phyloP scores from a whole-genome alignment of 2,329 filamentous ascomycete genomes.

The Ophiobolus disseminans region DNA sequence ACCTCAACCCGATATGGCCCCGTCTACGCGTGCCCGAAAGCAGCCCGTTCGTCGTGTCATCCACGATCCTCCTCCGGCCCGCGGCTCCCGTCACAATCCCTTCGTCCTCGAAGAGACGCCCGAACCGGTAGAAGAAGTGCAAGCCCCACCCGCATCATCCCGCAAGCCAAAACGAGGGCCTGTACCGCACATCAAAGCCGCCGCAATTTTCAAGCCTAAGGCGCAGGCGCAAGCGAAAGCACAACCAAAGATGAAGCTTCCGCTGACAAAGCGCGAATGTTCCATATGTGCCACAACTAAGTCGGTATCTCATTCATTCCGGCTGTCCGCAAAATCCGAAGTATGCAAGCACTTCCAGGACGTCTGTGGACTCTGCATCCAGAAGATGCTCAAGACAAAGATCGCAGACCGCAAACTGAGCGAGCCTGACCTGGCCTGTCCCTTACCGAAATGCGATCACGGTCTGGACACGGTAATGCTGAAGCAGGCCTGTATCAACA shows the following conservation, averaged over 20 bases:
- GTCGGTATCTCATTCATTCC: slow-evolving; percentile 17
- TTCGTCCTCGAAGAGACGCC: background rate
- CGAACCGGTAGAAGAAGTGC: background rate
- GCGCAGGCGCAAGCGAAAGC: background rate
- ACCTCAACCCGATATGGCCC: too few relatives aligned
- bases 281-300: slow-evolving; percentile 22
- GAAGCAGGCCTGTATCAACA: slow-evolving; percentile 10
- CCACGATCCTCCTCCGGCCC: background rate
- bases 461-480: slow-evolving; percentile 15
- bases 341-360: slow-evolving; percentile 28
- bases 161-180: background rate
- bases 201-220: background rate
- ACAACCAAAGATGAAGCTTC: slow-evolving; percentile 10
- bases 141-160: background rate
- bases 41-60: background rate
- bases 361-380: slow-evolving; percentile 29
- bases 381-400: slow-evolving; percentile 26
- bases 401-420: slow-evolving; percentile 17
- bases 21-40: background rate
- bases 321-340: background rate
- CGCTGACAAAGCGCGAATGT: slow-evolving; percentile 23
- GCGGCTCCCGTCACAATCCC: background rate
- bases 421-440: slow-evolving; percentile 22
- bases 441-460: slow-evolving; percentile 18
- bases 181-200: background rate